These are phyloP conservation scores for Fusarium caatingaense DNA, from an alignment of 2,329 filamentous ascomycete genomes.

Conservation along the genomic window DNA sequence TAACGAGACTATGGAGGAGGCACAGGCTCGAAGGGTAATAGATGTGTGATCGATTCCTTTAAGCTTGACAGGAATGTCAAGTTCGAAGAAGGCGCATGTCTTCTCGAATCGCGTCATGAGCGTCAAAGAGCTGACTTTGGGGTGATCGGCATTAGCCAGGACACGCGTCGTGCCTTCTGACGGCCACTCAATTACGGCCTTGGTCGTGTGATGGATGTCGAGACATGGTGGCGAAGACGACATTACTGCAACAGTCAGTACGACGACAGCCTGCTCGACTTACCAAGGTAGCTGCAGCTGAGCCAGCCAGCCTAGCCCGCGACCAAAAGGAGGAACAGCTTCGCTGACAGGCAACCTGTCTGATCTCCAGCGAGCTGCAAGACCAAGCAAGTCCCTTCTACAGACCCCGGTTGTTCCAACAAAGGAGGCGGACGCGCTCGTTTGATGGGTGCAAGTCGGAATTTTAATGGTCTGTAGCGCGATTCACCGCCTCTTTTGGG, in stretches of 20 bases:
- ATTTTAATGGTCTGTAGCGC: conserved; percentile 25
- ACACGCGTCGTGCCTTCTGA: neutral
- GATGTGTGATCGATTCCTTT: conserved; percentile 13
- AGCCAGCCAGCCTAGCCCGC: neutral
- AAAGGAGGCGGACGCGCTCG: conserved; percentile 22
- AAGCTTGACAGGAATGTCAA: conserved; percentile 21
- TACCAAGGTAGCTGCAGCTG: neutral
- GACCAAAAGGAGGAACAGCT: conserved; percentile 24
- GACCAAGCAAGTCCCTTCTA: conserved; percentile 19
- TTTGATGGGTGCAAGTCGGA: conserved; percentile 28
- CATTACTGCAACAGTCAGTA: conserved; percentile 21
- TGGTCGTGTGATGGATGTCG: conserved; percentile 11
- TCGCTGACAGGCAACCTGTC: conserved; percentile 28
- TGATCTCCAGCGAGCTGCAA: conserved; percentile 32
- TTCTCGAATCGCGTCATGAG: conserved; percentile 8
- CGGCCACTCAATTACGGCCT: conserved; percentile 18
- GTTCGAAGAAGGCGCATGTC: conserved; percentile 13
- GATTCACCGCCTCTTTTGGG: conserved; percentile 24
- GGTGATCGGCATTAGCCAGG: conserved; percentile 16
- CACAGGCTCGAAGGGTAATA: neutral
- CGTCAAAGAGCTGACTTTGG: conserved; percentile 2
- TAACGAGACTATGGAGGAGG: conserved; percentile 15
- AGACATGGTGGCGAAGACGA: conserved; percentile 11
- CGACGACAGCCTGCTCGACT: neutral
- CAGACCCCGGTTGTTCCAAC: conserved; percentile 30